Evolutionary conservation across 2,329 filamentous ascomycete species (phyloP).

Genomic region (Magnaporthales sp.): DNA sequence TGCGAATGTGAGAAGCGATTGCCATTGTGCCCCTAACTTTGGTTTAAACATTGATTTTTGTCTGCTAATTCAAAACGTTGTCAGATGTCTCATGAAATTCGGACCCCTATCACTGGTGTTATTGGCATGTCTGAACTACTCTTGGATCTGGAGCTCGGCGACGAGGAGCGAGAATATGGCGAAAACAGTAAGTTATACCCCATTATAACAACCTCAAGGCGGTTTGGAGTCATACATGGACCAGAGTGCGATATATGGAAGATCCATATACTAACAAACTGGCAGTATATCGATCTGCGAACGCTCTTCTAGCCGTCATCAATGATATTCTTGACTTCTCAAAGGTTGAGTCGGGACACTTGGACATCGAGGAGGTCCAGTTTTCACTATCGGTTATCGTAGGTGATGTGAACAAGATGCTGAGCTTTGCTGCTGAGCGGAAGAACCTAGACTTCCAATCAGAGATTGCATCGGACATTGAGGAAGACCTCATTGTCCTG

Average conservation of each 20-base stretch:
- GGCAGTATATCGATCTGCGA: constrained; percentile 60
- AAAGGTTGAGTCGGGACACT: constrained; percentile 69
- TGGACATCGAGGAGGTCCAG: constrained; percentile 74
- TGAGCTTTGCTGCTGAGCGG: constrained; percentile 73
- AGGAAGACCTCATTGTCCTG: constrained; percentile 66
- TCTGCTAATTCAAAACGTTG: background rate
- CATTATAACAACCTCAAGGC: background rate
- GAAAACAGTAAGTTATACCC: constrained; percentile 48
- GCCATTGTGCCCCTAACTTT: background rate
- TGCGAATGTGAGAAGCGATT: constrained; percentile 43
- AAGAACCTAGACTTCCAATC: constrained; percentile 67
- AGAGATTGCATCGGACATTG: constrained; percentile 53
- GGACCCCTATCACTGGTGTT: constrained; percentile 71
- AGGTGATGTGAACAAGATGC: constrained; percentile 77
- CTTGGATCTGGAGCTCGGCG: constrained; percentile 55
- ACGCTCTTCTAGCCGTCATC: constrained; percentile 77
- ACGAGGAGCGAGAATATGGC: constrained; percentile 66
- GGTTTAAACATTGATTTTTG: no score
- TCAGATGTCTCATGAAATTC: constrained; percentile 70
- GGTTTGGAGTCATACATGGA: background rate
- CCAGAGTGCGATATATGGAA: background rate
- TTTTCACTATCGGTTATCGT: constrained; percentile 68
- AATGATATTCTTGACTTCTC: constrained; percentile 90
- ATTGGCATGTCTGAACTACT: constrained; percentile 73
- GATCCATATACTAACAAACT: background rate